Conservation (phyloP, 257 asterid genomes). For the Datura wrightii region DNA sequence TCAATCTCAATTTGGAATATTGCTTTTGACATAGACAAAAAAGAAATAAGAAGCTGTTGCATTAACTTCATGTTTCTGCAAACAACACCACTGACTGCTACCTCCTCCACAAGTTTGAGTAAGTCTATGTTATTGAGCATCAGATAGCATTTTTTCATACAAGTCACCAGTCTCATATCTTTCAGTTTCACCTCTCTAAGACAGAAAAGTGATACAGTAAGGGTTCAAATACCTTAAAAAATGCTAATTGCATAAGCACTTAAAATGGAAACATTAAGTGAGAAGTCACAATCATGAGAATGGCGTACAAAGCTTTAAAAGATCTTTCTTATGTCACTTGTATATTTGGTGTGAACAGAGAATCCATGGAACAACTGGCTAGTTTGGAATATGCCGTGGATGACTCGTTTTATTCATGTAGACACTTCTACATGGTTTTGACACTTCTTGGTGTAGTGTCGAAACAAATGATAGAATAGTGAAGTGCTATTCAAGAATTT, state of each 20-base stretch:
- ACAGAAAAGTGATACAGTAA: not conserved
- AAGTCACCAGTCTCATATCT: not conserved
- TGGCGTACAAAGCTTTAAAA: not conserved
- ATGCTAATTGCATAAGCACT: not conserved
- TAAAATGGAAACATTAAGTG: not conserved
- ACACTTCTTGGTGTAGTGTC: not conserved
- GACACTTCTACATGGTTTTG: not conserved
- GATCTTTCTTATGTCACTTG: not conserved
- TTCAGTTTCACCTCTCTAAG: conserved; percentile 17
- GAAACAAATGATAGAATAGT: not conserved
- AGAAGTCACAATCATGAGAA: not conserved
- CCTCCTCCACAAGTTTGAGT: conserved; percentile 14
- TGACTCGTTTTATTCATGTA: not conserved
- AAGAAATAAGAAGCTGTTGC: not conserved
- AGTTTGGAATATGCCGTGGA: not conserved
- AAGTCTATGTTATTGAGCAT: not conserved
- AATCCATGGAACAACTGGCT: not conserved
- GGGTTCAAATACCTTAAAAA: conserved; percentile 1
- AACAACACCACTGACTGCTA: not conserved
- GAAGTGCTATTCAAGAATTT: not conserved
- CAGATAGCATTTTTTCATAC: not conserved
- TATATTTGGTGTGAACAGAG: conserved; percentile 25
- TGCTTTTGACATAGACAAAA: not conserved
- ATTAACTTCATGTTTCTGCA: not conserved
- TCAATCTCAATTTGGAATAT: not conserved